Base-by-base conservation (phyloP, 192 early-diverging fungal genomes). In the Coemansia sp. region DNA sequence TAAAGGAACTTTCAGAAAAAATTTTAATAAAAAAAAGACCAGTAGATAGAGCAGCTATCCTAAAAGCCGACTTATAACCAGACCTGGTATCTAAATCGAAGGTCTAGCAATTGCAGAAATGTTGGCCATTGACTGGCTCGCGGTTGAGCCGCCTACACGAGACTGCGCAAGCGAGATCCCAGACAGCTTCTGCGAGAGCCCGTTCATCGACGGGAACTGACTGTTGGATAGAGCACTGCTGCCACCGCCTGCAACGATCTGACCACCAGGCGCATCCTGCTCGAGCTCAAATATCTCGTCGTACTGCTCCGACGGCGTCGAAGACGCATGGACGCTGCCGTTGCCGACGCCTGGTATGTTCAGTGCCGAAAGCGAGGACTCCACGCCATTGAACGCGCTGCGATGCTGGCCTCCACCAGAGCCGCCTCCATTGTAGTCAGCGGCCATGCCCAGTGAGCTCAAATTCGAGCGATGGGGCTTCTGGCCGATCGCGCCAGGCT, bases 251-350 rank as follows among this genome's bases (percentile, higher is more conserved):
- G 36, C 32, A 7, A 42, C 6, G 45, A 54, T 64, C 3, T 48
- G 32, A 14, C 58, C 60, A 10, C 32, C 16, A 24, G 71, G 57
- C 10, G 16, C 34, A 22, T 79, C 77, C 32, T 69, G 67, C 46
- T 79, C 77, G 35, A 79, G 65, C 71, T 79, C 77, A 68, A 79
- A 79, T 65, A 74, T 46, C 14, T 79, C 77, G 42, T 65, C 77
- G 20, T 65, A 62, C 60, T 70, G 55, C 49, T 79, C 77, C 0
- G 77, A 79, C 16, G 77, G 58, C 0, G 62, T 54, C 50, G 77
- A 79, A 18, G 77, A 79, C 11, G 64, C 71, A 36, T 69, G 66
- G 29, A 29, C 42, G 46, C 77, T 79, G 35, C 55, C 19, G 52
- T 48, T 35, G 3, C 64, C 28, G 28, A 39, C 32, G 28, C 32